Conservation (phyloP, 306 rosid genomes). For the Senna siamea region DNA sequence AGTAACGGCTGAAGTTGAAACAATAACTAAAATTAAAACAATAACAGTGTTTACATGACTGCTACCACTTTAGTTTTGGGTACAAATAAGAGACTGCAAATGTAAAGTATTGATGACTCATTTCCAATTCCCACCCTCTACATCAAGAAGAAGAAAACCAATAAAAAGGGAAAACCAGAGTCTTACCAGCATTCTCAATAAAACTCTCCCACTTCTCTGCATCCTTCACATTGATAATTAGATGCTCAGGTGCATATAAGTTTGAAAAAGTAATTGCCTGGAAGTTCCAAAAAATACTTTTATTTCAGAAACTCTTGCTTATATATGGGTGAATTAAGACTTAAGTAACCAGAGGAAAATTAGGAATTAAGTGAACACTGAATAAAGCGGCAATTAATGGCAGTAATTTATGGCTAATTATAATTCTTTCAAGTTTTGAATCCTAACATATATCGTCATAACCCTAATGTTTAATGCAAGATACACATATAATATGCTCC, state of each 20-base stretch:
- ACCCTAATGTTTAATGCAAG: neutral
- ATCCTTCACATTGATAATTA: conserved; percentile 81
- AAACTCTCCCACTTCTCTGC: conserved; percentile 98
- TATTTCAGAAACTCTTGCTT: conserved; percentile 24
- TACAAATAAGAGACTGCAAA: conserved; percentile 5
- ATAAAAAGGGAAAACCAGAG: conserved; percentile 21
- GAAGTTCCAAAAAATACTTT: conserved; percentile 36
- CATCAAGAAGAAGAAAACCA: conserved; percentile 7
- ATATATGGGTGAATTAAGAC: conserved; percentile 9
- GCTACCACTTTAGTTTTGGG: neutral
- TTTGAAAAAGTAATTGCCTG: conserved; percentile 96
- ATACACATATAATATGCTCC: neutral
- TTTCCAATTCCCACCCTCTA: neutral
- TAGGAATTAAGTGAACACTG: conserved; percentile 8
- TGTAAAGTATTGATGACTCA: neutral
- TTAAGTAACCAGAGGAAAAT: conserved; percentile 19
- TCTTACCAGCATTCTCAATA: conserved; percentile 90
- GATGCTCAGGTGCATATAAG: conserved; percentile 96
- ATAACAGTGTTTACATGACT: neutral
- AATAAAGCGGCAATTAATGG: conserved; percentile 6
- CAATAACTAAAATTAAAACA: no score
- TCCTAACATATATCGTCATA: conserved; percentile 4
- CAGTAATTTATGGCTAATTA: no score
- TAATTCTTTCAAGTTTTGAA: neutral
- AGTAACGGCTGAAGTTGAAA: no score